Evolutionary conservation across 768 basidiomycete species (phyloP).

Genomic region (Rhodotorula diobovata): DNA sequence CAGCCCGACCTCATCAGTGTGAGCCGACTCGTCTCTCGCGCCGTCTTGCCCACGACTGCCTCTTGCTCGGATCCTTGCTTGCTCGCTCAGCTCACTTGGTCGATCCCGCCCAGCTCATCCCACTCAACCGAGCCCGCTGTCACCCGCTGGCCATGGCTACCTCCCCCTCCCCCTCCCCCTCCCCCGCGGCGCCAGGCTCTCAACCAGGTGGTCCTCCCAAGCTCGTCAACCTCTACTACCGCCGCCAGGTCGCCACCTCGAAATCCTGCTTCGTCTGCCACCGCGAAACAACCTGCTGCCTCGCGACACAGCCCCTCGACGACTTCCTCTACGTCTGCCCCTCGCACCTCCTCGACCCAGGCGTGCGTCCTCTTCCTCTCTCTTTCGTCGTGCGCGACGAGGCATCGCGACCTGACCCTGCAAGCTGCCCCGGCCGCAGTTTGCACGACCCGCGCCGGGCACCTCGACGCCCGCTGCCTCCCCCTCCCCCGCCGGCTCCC

Average conservation of each 20-base stretch:
- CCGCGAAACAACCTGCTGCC: constrained; percentile 23
- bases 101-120: no score
- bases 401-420: not conserved
- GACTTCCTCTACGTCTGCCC: constrained; percentile 86
- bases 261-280: constrained; percentile 31
- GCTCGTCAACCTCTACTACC: constrained; percentile 27
- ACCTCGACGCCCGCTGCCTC: constrained; percentile 46
- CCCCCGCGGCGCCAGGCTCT: not conserved
- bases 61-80: no score
- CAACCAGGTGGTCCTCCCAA: constrained; percentile 9
- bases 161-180: not conserved
- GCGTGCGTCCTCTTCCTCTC: constrained; percentile 61
- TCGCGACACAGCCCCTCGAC: constrained; percentile 68
- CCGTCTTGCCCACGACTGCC: no score
- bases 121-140: no score
- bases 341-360: constrained; percentile 70
- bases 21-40: no score
- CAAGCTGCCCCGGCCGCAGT: constrained; percentile 37
- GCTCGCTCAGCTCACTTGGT: no score
- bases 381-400: no score
- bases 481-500: not conserved
- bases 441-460: constrained; percentile 49
- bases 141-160: not conserved
- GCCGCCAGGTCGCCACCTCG: constrained; percentile 9
- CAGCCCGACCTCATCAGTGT: no score